These are phyloP conservation scores for Erythrobasidium hasegawianum DNA, from an alignment of 1,284 basidiomycete species.

Conservation along the genomic window DNA sequence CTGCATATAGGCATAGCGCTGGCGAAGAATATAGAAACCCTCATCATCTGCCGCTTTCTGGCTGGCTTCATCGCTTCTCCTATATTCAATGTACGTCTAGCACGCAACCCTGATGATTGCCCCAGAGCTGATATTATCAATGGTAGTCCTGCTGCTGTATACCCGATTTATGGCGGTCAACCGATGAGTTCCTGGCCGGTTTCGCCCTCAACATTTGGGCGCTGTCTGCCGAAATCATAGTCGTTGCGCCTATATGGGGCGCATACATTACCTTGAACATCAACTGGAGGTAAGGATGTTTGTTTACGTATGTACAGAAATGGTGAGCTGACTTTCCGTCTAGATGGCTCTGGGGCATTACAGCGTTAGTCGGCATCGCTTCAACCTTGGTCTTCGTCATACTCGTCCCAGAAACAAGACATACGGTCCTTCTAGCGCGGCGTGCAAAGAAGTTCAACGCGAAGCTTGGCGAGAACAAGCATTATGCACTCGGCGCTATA, in stretches of 20 bases:
- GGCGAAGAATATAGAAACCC: conserved; percentile 43
- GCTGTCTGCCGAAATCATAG: conserved; percentile 28
- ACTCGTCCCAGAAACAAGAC: conserved; percentile 42
- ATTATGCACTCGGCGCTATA: conserved; percentile 32
- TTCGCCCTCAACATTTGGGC: conserved; percentile 34
- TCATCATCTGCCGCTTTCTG: conserved; percentile 21
- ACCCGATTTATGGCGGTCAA: conserved; percentile 37
- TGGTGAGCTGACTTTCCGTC: neutral
- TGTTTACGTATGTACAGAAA: neutral
- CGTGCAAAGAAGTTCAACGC: conserved; percentile 33
- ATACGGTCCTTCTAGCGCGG: conserved; percentile 36
- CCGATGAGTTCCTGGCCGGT: conserved; percentile 36
- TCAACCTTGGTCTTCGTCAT: conserved; percentile 32
- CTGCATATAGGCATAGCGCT: conserved; percentile 39
- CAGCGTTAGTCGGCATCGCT: conserved; percentile 38
- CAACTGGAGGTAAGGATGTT: conserved; percentile 25
- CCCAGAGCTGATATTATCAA: neutral
- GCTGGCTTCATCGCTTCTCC: conserved; percentile 36
- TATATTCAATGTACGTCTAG: conserved; percentile 44
- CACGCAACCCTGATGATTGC: too few species aligned
- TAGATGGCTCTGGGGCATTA: conserved; percentile 38
- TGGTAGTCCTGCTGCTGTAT: conserved; percentile 4
- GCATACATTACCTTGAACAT: conserved; percentile 41
- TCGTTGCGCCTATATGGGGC: conserved; percentile 46
- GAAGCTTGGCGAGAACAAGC: conserved; percentile 36